Evolutionary conservation across 2,329 filamentous ascomycete species (phyloP).

Genomic region (Drechslerella coelobrocha): DNA sequence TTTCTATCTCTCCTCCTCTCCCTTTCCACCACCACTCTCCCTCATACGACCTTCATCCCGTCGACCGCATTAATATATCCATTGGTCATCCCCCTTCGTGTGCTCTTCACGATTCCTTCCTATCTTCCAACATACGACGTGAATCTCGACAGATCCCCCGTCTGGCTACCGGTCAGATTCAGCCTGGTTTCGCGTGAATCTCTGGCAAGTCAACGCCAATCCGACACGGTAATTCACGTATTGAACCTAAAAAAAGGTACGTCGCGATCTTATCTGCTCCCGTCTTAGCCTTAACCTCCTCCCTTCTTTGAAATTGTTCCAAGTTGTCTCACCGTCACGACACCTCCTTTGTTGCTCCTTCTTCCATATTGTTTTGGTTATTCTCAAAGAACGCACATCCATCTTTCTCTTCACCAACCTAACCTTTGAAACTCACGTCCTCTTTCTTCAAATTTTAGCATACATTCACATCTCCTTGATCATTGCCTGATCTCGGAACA

Average conservation of each 20-base stretch:
- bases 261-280: neutral
- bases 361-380: neutral
- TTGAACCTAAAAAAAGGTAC: neutral
- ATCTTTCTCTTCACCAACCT: neutral
- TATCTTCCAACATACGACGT: slow-evolving; percentile 20
- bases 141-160: slow-evolving; percentile 6
- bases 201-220: neutral
- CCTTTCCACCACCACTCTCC: neutral
- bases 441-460: neutral
- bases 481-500: slow-evolving; percentile 36
- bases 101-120: neutral
- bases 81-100: slow-evolving; percentile 1
- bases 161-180: neutral
- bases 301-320: neutral
- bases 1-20: slow-evolving; percentile 7
- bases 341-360: neutral
- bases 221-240: slow-evolving; percentile 3
- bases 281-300: neutral
- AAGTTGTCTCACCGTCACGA: neutral
- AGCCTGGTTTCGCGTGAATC: neutral
- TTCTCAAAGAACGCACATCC: neutral
- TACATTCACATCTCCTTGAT: slow-evolving; percentile 40
- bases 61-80: slow-evolving; percentile 1
- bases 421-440: slow-evolving; percentile 18
- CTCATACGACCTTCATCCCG: neutral